Evolutionary conservation across 768 basidiomycete genomes (phyloP), one percentile per base, ranked within the genome.

Genomic region (Mycena venus): DNA sequence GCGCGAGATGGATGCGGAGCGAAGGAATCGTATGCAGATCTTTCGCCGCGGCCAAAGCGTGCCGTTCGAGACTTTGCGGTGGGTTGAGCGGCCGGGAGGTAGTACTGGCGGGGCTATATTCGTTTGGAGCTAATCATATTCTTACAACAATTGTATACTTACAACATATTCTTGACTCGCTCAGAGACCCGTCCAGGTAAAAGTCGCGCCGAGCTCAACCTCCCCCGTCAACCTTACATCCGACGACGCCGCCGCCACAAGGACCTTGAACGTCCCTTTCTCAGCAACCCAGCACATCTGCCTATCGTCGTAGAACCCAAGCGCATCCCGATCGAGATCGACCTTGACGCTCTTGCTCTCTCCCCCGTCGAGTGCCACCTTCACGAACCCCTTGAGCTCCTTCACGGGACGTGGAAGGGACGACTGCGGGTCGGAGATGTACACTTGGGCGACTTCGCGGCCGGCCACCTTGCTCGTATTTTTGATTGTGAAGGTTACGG

Each of bases 251-350:
- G 85, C 82, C 4, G 83, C 90, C 14, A 91, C 84, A 25, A 83
- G 78, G 12, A 91, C 82, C 31, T 80, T 82, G 72, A 88, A 91
- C 31, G 72, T 80, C 2, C 90, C 90, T 36, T 80, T 82, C 78
- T 90, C 90, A 40, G 85, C 88, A 27, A 89, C 79, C 90, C 90
- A 90, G 31, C 79, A 61, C 51, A 77, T 79, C 67, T 80, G 81
- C 56, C 83, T 81, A 44, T 88, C 87, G 64, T 90, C 87, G 72
- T 85, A 89, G 80, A 85, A 88, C n/a, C 87, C 80, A 25, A 91
- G 79, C 1, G 90, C 89, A 55, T 89, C 86, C 75, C 86, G 84
- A 64, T 88, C 85, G 21, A 91, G 80, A 4, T 78, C 55, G 42
- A 91, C 73, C 9, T 77, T 78, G 21, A 87, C 85, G 15, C 17